Evolutionary conservation across 306 rosid species (phyloP).

Genomic region (Citrullus amarus): DNA sequence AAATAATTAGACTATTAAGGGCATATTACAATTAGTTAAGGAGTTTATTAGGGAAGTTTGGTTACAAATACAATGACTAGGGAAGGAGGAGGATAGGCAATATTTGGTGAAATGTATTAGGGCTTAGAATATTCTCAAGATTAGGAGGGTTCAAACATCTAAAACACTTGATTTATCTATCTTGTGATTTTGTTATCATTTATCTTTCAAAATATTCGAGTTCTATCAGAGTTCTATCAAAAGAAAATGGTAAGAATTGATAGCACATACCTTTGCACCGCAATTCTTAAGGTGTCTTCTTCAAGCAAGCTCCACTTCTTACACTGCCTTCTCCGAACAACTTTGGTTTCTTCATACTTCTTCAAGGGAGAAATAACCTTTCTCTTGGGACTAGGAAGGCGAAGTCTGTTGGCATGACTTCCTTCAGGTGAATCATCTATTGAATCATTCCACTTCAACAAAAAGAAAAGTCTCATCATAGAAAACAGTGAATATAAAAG

Average conservation of each 20-base stretch:
- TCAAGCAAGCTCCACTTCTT: conserved; percentile 60
- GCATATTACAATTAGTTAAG: too few relatives aligned
- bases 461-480: neutral
- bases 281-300: conserved; percentile 59
- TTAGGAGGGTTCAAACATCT: too few relatives aligned
- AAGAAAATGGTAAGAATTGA: neutral
- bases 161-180: too few relatives aligned
- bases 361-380: conserved; percentile 34
- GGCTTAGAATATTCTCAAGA: too few relatives aligned
- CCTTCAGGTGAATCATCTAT: conserved; percentile 24
- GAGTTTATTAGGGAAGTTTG: too few relatives aligned
- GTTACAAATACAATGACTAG: too few relatives aligned
- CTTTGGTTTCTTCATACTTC: conserved; percentile 7
- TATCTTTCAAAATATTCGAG: too few relatives aligned
- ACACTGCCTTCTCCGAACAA: conserved; percentile 28
- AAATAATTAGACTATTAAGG: too few relatives aligned
- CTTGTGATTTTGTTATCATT: too few relatives aligned
- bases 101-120: too few relatives aligned
- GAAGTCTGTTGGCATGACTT: neutral
- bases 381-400: conserved; percentile 34
- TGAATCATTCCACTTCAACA: conserved; percentile 70
- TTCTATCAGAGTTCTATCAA: too few relatives aligned
- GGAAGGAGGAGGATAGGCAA: too few relatives aligned
- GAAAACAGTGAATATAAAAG: neutral
- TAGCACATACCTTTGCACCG: conserved; percentile 43